Base-by-base conservation (phyloP, 352 stramenopile genomes). In the Pythium angustatum region DNA sequence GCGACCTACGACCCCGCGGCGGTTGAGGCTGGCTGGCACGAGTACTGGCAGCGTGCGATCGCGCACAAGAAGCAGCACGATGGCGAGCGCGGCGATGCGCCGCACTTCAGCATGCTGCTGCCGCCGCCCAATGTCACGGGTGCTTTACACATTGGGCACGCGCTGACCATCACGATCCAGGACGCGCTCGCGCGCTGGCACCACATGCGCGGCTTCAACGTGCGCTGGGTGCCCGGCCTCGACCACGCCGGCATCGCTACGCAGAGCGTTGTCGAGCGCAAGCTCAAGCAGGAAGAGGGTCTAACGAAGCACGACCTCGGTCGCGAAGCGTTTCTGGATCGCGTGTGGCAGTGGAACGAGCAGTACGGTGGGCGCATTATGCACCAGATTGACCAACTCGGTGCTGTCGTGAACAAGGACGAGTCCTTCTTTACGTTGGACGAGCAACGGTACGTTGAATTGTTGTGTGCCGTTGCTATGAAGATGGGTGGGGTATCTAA, bases 201-300 rank as follows among this genome's bases (percentile, higher is more conserved):
- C 79, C 88, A 97, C 49, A 99, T 99, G 98, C 88, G 90, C 49
- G 98, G 98, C 62, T 95, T 98, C 72, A 83, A 96, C 24, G 98
- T 98, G 27, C 81, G 98, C 19, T 99, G 98, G 93, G 85, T 99
- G 47, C 96, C 96, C 8, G 95, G 95, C 54, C 90, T 97, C 8
- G 98, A 99, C 75, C 98, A 99, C 72, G 98, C 98, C 3, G 98
- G 98, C 26, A 99, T 99, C 72, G 98, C 98, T 9, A 99, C 98
- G 22, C 98, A 92, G 84, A 98, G 90, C 47, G 97, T 99, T 0
- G 98, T 99, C 6, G 98, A 99, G 83, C 98, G 98, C 70, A 98
- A 98, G 77, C 81, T 99, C 34, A 88, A 93, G 65, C 98, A 99
- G 75, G 94, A 99, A 63, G 71, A 88, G 43, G 87, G 88, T 9